Evolutionary conservation across 2,329 filamentous ascomycete species (phyloP).

Genomic region (Sclerotinia subarctica): DNA sequence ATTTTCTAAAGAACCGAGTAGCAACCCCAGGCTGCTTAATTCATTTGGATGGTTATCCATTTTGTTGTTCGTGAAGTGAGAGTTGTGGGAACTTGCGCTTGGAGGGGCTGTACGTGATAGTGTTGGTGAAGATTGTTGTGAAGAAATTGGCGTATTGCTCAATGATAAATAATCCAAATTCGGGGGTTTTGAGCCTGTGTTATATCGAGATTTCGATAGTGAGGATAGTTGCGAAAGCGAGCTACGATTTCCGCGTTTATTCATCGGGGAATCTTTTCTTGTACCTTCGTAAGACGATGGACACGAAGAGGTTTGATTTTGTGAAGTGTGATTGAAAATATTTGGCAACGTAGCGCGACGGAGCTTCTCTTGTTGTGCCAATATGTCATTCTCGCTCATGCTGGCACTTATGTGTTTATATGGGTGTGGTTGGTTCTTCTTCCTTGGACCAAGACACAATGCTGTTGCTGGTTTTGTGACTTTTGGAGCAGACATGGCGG

Average conservation of each 20-base stretch:
- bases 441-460: constrained; percentile 39
- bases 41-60: constrained; percentile 51
- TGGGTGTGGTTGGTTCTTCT: constrained; percentile 40
- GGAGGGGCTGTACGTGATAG: constrained; percentile 34
- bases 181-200: constrained; percentile 37
- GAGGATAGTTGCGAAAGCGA: constrained; percentile 36
- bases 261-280: constrained; percentile 39
- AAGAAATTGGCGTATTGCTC: constrained; percentile 46
- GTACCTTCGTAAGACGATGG: constrained; percentile 29
- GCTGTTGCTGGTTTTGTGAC: constrained; percentile 31
- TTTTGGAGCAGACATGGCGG: constrained; percentile 42
- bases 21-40: constrained; percentile 62
- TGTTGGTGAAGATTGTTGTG: constrained; percentile 49
- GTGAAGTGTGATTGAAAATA: constrained; percentile 29
- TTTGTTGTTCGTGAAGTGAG: constrained; percentile 33
- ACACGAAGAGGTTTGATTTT: constrained; percentile 31
- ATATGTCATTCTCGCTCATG: constrained; percentile 52
- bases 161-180: constrained; percentile 61
- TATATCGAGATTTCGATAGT: constrained; percentile 25
- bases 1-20: constrained; percentile 75
- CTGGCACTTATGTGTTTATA: constrained; percentile 44
- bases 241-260: constrained; percentile 39
- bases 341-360: constrained; percentile 55
- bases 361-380: constrained; percentile 55
- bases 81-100: constrained; percentile 1